A percentile compares a stretch with the other conserved stretches of the same genome.
Evolutionary conservation across 2,329 filamentous ascomycete genomes (phyloP).

Genomic region (Fusarium phyllophilum): DNA sequence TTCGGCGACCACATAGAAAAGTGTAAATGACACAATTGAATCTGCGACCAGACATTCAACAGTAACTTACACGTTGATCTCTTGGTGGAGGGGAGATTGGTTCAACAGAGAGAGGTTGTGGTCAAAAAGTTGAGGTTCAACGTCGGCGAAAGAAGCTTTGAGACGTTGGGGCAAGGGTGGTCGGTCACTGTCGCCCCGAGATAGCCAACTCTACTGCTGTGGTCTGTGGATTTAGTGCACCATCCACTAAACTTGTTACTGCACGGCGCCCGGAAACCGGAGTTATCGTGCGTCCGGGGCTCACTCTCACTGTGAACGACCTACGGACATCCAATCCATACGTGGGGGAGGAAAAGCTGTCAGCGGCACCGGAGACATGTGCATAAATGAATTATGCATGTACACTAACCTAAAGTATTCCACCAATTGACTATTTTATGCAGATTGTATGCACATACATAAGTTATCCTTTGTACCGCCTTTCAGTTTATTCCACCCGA

Average conservation of each 20-base stretch:
- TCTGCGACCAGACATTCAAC: background rate
- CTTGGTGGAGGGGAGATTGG: conserved; percentile 8
- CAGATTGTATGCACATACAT: background rate
- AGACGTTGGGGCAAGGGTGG: conserved; percentile 32
- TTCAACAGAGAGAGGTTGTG: background rate
- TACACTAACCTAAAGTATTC: background rate
- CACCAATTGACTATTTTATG: conserved; percentile 17
- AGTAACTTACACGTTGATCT: conserved; percentile 24
- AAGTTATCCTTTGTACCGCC: background rate
- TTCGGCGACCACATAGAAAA: background rate
- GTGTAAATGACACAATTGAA: conserved; percentile 4
- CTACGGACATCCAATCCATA: background rate
- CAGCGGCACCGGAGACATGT: conserved; percentile 31
- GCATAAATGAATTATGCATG: conserved; percentile 17
- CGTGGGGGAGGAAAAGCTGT: background rate
- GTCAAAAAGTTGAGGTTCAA: conserved; percentile 20
- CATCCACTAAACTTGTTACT: conserved; percentile 14
- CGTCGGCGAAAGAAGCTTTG: conserved; percentile 28
- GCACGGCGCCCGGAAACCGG: conserved; percentile 26
- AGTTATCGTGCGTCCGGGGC: conserved; percentile 34
- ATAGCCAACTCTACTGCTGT: background rate
- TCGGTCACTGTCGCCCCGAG: conserved; percentile 36
- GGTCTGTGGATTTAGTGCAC: conserved; percentile 9
- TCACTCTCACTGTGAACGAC: background rate
- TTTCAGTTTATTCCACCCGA: conserved; percentile 38